phyloP scores from a whole-genome alignment of 2,329 filamentous ascomycete species.

The Teratosphaeria nubilosa region DNA sequence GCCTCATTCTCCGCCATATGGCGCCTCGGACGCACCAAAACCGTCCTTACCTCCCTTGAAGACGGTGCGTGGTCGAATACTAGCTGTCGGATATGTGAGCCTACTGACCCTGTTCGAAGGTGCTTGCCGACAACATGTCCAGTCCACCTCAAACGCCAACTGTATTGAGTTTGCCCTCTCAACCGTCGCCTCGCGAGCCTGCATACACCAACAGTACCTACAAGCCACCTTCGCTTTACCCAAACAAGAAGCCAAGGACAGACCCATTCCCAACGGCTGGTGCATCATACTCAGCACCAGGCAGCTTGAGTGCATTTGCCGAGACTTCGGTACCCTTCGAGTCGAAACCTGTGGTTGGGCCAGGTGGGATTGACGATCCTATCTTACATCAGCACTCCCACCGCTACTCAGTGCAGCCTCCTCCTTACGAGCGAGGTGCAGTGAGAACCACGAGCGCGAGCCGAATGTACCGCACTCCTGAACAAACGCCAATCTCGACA shows the following conservation, averaged over 20 bases:
- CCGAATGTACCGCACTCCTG: slow-evolving; percentile 1
- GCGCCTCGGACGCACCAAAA: slow-evolving; percentile 14
- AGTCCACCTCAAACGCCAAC: slow-evolving; percentile 23
- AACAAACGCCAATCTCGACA: slow-evolving; percentile 1
- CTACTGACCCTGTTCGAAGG: slow-evolving; percentile 15
- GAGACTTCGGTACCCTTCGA: slow-evolving; percentile 8
- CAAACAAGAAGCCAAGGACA: slow-evolving; percentile 25
- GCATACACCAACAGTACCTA: slow-evolving; percentile 20
- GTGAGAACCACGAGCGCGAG: background rate
- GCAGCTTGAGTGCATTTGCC: slow-evolving; percentile 5
- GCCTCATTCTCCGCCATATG: slow-evolving; percentile 23
- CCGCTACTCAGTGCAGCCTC: background rate
- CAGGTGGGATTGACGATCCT: background rate
- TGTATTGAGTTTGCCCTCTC: slow-evolving; percentile 12
- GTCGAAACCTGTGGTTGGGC: slow-evolving; percentile 3
- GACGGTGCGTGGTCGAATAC: slow-evolving; percentile 11
- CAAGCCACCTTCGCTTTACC: slow-evolving; percentile 26
- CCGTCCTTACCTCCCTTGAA: slow-evolving; percentile 26
- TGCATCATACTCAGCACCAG: slow-evolving; percentile 5
- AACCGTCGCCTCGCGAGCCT: slow-evolving; percentile 23
- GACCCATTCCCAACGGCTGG: slow-evolving; percentile 7
- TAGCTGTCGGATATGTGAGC: slow-evolving; percentile 16
- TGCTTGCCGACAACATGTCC: slow-evolving; percentile 20
- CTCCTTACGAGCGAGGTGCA: too few relatives aligned
- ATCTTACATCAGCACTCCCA: background rate